phyloP scores from a whole-genome alignment of 768 basidiomycete species.

The Cyathus striatus region DNA sequence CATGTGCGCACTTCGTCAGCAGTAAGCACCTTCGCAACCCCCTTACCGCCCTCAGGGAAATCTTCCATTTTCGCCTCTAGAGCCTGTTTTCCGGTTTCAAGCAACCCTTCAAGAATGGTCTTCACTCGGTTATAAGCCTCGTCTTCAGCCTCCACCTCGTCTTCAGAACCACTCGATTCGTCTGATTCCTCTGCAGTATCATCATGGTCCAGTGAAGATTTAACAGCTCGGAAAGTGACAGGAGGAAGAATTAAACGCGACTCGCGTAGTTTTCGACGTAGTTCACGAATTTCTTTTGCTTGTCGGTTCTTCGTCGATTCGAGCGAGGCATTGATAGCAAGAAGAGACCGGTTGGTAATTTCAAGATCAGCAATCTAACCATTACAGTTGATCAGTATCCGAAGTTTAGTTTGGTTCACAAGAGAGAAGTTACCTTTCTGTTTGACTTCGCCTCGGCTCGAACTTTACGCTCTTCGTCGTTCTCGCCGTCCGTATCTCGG shows the following conservation, averaged over 20 bases:
- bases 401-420: not conserved
- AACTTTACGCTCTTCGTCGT: conserved; percentile 44
- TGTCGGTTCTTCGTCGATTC: conserved; percentile 79
- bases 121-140: conserved; percentile 57
- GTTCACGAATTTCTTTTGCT: conserved; percentile 79
- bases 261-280: conserved; percentile 79
- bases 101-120: conserved; percentile 54
- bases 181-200: conserved; percentile 41
- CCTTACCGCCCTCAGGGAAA: conserved; percentile 35
- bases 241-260: conserved; percentile 77
- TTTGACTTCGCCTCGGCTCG: conserved; percentile 78
- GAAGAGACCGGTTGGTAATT: conserved; percentile 82
- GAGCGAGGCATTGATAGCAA: conserved; percentile 79
- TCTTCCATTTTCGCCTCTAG: conserved; percentile 56
- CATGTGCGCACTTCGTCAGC: conserved; percentile 68
- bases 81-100: conserved; percentile 54
- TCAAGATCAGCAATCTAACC: conserved; percentile 85
- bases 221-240: conserved; percentile 48
- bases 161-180: conserved; percentile 41
- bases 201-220: conserved; percentile 40
- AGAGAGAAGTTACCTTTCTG: conserved; percentile 59
- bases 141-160: conserved; percentile 34
- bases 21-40: conserved; percentile 62
- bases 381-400: not conserved
- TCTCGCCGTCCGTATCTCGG: conserved; percentile 26